Evolutionary conservation across 176 grass and related monocot species (phyloP), one percentile per base, ranked within the genome.

Genomic region (Elymus sibiricus): DNA sequence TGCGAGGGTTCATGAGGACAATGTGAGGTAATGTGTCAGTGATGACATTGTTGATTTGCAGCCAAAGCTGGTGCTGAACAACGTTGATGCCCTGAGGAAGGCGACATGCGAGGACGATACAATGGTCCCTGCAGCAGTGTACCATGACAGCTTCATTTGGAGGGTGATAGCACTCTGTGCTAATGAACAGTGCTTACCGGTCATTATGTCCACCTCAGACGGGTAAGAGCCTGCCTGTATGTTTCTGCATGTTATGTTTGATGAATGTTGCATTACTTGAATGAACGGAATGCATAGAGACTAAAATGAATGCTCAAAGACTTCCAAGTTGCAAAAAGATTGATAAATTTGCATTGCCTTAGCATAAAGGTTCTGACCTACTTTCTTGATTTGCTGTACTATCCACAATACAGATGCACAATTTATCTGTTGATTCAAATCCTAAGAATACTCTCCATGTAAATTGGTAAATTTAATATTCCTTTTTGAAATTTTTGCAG

Each of bases 11-110:
- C 64, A 13, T 62, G 14, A 28, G 28, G 37, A 82, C 40, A 38
- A 11, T 32, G 28, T 78, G 39, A 37, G 78, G 11, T 55, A 59
- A 63, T 63, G 11, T 83, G 8, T 75, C 19, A 19, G 24, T 70
- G 47, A 43, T 11, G 32, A 56, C 86, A 31, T 71, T 49, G 5
- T 60, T 72, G 19, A 29, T 86, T 34, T 79, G 61, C 90, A 98
- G 97, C 97, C 97, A 25, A 98, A 98, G 78, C 82, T 98, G 82
- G 85, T 98, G 86, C 86, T 95, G 79, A 98, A 91, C 88, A 98
- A 98, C 82, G 89, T 98, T 34, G 93, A 98, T 67, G 82, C 85
- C 47, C 87, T 98, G 60, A 86, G 92, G 58, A 98, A 92, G 82
- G 93, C 88, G 13, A 25, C 24, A 11, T 92, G 86, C 1, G 19